Evolutionary conservation across 2,329 filamentous ascomycete genomes (phyloP), one percentile per base, ranked within the genome.

Genomic region (Nothophaeocryptopus gaeumannii): DNA sequence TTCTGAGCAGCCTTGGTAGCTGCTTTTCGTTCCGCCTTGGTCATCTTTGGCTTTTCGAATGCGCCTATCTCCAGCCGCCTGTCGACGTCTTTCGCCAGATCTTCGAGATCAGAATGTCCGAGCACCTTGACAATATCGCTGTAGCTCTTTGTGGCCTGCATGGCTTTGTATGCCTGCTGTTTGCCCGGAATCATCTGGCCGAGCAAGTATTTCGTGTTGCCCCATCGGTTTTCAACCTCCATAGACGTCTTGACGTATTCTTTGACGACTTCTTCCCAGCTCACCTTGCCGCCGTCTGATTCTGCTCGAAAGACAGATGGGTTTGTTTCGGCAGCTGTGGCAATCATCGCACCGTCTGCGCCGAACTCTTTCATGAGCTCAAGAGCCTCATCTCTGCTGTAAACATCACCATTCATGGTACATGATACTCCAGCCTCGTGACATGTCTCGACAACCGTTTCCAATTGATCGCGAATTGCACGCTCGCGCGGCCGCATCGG

Each of bases 261-360:
- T 55, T 82, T 78, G 2, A 88, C 87, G 1, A 95, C 84, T 42
- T 92, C 84, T 52, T 78, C 74, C 92, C 92, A 97, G 1, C 79
- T 75, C 0, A 82, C 78, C 31, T 84, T 65, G 1, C 88, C 89
- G 9, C 89, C 90, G 35, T 88, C 80, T 1, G 77, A 79, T 33
- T 79, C 72, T 1, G 78, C 68, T 34, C 87, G 80, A 75, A 99
- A 99, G 63, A 88, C 91, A 58, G 88, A 95, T 2, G 90, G 82
- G 66, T 99, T 99, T 56, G 85, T 82, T 74, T 99, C 93, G 1
- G 93, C 93, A 3, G 89, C 81, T 2, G 89, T 93, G 8, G 93
- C 93, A 63, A 99, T 97, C 93, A 99, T 99, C 53, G 89, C 93
- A 5, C 91, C 92, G 64, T 97, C 91, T 5, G 87, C 88, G n/a